Percentiles rank a stretch among this genome's conserved stretches.
These are phyloP conservation scores for Aquilaria sinensis DNA, from an alignment of 345 rosid genomes.

Conservation along the genomic window DNA sequence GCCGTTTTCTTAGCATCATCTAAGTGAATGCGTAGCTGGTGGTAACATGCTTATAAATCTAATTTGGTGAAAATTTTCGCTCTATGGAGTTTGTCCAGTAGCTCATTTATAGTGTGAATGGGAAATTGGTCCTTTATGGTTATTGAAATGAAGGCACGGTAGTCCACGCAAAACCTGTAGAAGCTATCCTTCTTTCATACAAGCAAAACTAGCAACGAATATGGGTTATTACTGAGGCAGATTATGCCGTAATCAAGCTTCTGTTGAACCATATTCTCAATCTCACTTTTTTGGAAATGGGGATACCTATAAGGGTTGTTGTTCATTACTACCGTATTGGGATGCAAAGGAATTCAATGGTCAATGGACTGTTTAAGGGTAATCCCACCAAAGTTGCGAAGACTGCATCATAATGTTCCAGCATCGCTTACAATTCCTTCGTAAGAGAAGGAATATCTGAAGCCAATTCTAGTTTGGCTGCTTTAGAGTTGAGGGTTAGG, in stretches of 20 bases:
- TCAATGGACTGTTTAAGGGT: neutral
- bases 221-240: neutral
- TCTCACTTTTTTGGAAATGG: neutral
- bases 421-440: neutral
- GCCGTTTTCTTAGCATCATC: neutral
- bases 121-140: neutral
- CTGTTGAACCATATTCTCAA: neutral
- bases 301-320: neutral
- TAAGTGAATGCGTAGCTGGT: neutral
- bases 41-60: neutral
- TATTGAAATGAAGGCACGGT: neutral
- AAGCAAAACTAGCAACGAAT: slow-evolving; percentile 4
- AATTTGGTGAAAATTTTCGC: neutral
- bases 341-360: neutral
- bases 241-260: neutral
- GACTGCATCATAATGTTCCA: neutral
- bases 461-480: neutral
- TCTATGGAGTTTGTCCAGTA: neutral
- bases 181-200: slow-evolving; percentile 3
- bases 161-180: neutral
- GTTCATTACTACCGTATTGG: neutral
- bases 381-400: neutral
- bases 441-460: neutral
- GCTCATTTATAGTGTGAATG: neutral
- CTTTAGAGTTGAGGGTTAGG: neutral